Conservation (phyloP, 352 stramenopile genomes). For the Phytophthora chlamydospora region DNA sequence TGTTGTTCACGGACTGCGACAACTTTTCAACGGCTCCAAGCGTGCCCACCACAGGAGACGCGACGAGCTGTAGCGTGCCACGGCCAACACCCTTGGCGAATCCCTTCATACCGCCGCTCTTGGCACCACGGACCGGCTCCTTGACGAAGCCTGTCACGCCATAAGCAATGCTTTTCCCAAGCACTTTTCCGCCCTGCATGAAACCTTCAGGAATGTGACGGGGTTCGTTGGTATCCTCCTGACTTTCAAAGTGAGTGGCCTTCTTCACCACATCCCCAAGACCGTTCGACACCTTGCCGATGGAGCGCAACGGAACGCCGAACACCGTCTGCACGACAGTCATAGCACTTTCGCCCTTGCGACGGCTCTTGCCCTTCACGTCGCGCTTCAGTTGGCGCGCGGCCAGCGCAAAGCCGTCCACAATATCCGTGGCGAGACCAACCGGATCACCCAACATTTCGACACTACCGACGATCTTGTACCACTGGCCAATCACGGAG, state of each 20-base stretch:
- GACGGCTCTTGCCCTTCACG: slow-evolving; percentile 72
- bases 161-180: slow-evolving; percentile 80
- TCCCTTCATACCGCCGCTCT: slow-evolving; percentile 73
- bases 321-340: slow-evolving; percentile 86
- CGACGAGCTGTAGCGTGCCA: slow-evolving; percentile 79
- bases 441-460: slow-evolving; percentile 87
- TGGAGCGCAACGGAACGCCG: slow-evolving; percentile 70
- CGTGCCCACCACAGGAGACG: slow-evolving; percentile 82
- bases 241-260: slow-evolving; percentile 78
- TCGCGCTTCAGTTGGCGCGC: slow-evolving; percentile 85
- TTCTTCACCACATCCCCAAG: slow-evolving; percentile 89
- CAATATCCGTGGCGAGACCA: slow-evolving; percentile 84
- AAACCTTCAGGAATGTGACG: slow-evolving; percentile 80
- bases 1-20: slow-evolving; percentile 84
- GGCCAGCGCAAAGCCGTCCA: slow-evolving; percentile 83
- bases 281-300: slow-evolving; percentile 87
- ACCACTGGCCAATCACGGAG: slow-evolving; percentile 84
- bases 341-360: slow-evolving; percentile 82
- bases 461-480: slow-evolving; percentile 89
- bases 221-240: slow-evolving; percentile 71
- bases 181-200: slow-evolving; percentile 74
- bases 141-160: slow-evolving; percentile 84
- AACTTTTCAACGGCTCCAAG: slow-evolving; percentile 87
- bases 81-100: slow-evolving; percentile 85
- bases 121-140: slow-evolving; percentile 79